Base-by-base conservation (phyloP, 192 early-diverging fungal genomes). In the Phlyctochytrium bullatum region DNA sequence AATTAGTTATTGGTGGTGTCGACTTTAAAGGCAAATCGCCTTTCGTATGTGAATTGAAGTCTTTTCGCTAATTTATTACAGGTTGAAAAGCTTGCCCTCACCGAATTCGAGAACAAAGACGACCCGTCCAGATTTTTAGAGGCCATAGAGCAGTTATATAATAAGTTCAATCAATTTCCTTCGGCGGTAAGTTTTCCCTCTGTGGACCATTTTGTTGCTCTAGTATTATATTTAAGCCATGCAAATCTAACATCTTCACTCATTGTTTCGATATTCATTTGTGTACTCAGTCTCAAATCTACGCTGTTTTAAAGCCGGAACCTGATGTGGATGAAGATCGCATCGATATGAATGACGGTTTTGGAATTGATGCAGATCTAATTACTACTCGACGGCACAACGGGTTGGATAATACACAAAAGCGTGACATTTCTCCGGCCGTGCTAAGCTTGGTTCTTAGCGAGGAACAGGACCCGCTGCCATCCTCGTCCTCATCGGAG, bases 321-420 rank as follows among this genome's bases (percentile, higher is more conserved):
- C 12, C 4, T 57, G 54, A 57, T 6, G 20, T 25, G 4, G 54
- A 57, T 10, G 54, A 14, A 25, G 54, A 57, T 27, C 12, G 54
- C 6, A 57, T 57, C 54, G 54, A 57, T 6, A 57, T 57, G 54
- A 57, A 57, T 27, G 54, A 57, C 54, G 40, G 40, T 6, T 47
- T 47, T 20, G 20, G 40, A n/a, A n/a, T n/a, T n/a, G n/a, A n/a
- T n/a, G n/a, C n/a, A n/a, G n/a, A n/a, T n/a, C n/a, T n/a, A n/a
- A n/a, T n/a, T n/a, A n/a, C n/a, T n/a, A n/a, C n/a, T n/a, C n/a
- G n/a, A n/a, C n/a, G n/a, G n/a, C n/a, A n/a, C n/a, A n/a, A n/a
- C n/a, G n/a, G n/a, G n/a, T n/a, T n/a, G n/a, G n/a, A n/a, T n/a
- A n/a, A n/a, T n/a, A n/a, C n/a, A n/a, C n/a, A n/a, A n/a, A n/a